These are phyloP conservation scores for Candida vartiovaarae DNA, from an alignment of 805 yeast species.

Conservation along the genomic window DNA sequence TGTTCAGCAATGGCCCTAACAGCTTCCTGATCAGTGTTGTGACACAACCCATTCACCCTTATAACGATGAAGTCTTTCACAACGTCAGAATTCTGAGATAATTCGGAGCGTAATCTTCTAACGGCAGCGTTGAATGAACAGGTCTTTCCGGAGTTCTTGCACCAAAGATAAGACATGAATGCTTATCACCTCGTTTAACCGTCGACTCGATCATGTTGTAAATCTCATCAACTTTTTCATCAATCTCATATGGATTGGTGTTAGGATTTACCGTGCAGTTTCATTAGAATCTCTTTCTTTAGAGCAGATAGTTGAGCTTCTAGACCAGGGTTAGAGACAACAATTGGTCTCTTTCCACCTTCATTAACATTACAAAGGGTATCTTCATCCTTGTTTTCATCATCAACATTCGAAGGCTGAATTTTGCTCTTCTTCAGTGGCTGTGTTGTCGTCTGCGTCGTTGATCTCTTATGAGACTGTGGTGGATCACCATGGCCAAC, in stretches of 20 bases:
- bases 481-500: too few relatives aligned
- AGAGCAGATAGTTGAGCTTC: neutral
- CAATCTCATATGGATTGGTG: conserved; percentile 29
- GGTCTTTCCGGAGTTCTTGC: conserved; percentile 73
- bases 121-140: conserved; percentile 54
- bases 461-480: too few relatives aligned
- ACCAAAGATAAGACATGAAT: conserved; percentile 75
- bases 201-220: conserved; percentile 56
- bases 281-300: conserved; percentile 2
- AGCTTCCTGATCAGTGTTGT: conserved; percentile 70
- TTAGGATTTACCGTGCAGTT: conserved; percentile 8
- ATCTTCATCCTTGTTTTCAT: too few relatives aligned
- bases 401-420: too few relatives aligned
- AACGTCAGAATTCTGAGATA: conserved; percentile 18
- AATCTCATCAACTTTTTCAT: conserved; percentile 38
- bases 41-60: conserved; percentile 62
- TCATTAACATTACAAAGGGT: too few relatives aligned
- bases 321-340: too few relatives aligned
- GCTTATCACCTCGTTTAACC: conserved; percentile 63
- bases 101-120: conserved; percentile 21
- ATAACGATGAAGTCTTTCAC: conserved; percentile 49
- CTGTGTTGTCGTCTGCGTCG: too few relatives aligned
- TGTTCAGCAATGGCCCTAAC: conserved; percentile 83
- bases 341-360: too few relatives aligned
- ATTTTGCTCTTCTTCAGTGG: too few relatives aligned